phyloP scores from a whole-genome alignment of 495 filamentous ascomycete species.

The Penicillium verhagenii region DNA sequence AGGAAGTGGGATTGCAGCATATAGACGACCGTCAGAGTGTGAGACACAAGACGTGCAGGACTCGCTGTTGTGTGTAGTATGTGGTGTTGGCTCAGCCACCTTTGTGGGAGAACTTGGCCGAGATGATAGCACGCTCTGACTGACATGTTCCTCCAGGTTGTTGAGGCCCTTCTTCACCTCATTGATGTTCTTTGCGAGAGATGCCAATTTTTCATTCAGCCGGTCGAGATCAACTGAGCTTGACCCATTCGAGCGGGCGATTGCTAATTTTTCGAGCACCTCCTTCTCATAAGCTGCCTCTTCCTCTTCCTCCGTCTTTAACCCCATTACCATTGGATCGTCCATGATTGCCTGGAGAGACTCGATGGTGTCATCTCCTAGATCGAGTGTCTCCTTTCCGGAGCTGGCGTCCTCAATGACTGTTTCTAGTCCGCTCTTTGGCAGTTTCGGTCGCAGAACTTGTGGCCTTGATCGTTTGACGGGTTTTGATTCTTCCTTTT shows the following conservation, averaged over 20 bases:
- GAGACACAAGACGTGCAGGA: conserved; percentile 30
- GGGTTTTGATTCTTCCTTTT: conserved; percentile 3
- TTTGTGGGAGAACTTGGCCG: conserved; percentile 13
- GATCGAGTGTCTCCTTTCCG: conserved; percentile 40
- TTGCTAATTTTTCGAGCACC: conserved; percentile 34
- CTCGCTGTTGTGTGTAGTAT: conserved; percentile 10
- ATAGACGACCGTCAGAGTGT: conserved; percentile 25
- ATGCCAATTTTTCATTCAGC: conserved; percentile 58
- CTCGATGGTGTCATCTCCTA: conserved; percentile 62
- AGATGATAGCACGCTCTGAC: conserved; percentile 29
- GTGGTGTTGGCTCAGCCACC: conserved; percentile 5
- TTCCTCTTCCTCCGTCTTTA: conserved; percentile 38
- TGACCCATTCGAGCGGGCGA: conserved; percentile 28
- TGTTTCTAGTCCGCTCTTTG: conserved; percentile 51
- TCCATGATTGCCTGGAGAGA: conserved; percentile 59
- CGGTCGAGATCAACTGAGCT: conserved; percentile 54
- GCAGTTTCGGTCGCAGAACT: conserved; percentile 41
- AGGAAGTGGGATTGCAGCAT: conserved; percentile 55
- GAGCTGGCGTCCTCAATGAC: conserved; percentile 53
- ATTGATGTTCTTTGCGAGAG: conserved; percentile 60
- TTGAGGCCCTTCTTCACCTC: conserved; percentile 66
- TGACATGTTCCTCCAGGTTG: conserved; percentile 61
- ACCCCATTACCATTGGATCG: conserved; percentile 31
- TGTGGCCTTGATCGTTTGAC: conserved; percentile 21
- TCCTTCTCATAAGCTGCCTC: conserved; percentile 37